phyloP scores from a whole-genome alignment of 768 basidiomycete species.

The Psilocybe tampanensis region DNA sequence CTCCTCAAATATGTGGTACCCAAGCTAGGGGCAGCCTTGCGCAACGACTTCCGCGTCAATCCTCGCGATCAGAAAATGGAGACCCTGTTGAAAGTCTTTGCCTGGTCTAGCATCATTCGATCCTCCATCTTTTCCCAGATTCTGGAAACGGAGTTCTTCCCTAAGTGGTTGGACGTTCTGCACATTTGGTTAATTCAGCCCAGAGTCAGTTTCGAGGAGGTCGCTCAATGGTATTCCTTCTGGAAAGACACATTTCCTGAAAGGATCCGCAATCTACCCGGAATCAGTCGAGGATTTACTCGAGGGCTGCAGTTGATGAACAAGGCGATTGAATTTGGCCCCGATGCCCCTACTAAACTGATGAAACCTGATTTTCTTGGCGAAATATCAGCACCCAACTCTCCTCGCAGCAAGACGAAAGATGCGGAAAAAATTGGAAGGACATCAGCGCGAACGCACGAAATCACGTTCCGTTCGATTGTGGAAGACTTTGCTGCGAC shows the following conservation, averaged over 20 bases:
- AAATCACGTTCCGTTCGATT: slow-evolving; percentile 91
- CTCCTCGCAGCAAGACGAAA: slow-evolving; percentile 27
- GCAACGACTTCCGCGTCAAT: slow-evolving; percentile 88
- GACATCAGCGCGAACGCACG: slow-evolving; percentile 60
- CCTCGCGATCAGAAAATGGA: slow-evolving; percentile 89
- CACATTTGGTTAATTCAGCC: slow-evolving; percentile 94
- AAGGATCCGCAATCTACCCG: slow-evolving; percentile 61
- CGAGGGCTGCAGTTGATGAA: slow-evolving; percentile 93
- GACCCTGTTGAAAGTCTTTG: slow-evolving; percentile 74
- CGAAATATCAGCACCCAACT: slow-evolving; percentile 39
- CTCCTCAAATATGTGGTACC: slow-evolving; percentile 91
- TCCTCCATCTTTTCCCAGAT: slow-evolving; percentile 80
- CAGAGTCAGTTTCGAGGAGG: slow-evolving; percentile 85
- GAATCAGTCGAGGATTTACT: slow-evolving; percentile 80
- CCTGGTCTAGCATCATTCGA: slow-evolving; percentile 77
- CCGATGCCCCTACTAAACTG: slow-evolving; percentile 69
- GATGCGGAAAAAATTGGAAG: slow-evolving; percentile 37
- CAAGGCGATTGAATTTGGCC: slow-evolving; percentile 85
- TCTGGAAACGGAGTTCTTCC: slow-evolving; percentile 92
- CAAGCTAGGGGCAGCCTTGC: slow-evolving; percentile 80
- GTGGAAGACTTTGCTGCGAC: slow-evolving; percentile 89
- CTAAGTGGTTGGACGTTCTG: slow-evolving; percentile 92
- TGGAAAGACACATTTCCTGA: slow-evolving; percentile 87
- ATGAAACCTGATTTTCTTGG: slow-evolving; percentile 65
- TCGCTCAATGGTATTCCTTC: slow-evolving; percentile 89